Conservation (phyloP, 164 flowering plant species). For the Tetrastigma voinierianum region DNA sequence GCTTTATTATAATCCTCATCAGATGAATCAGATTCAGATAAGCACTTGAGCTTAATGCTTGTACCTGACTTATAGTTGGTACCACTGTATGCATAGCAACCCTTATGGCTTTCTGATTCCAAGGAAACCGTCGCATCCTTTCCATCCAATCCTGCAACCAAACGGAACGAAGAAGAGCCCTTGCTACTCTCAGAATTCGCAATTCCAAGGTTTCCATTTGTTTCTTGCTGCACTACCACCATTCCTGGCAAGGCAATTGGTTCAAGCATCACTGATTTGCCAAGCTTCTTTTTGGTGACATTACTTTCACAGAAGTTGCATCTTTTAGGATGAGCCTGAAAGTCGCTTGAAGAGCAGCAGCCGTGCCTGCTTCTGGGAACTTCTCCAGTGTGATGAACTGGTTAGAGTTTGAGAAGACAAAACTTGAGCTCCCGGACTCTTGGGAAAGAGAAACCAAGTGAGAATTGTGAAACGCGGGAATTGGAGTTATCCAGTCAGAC, state of each 20-base stretch:
- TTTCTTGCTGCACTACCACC: no score
- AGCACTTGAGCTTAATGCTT: no score
- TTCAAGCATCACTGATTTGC: conserved; percentile 41
- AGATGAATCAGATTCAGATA: no score
- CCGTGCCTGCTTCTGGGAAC: conserved; percentile 51
- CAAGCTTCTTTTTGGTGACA: conserved; percentile 27
- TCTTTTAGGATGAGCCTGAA: conserved; percentile 46
- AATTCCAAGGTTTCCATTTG: conserved; percentile 12
- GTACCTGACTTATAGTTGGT: conserved; percentile 25
- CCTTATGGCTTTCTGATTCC: conserved; percentile 35
- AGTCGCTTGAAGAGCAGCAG: conserved; percentile 54
- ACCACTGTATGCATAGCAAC: no score
- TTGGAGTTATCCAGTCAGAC: conserved; percentile 28
- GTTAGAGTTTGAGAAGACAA: conserved; percentile 23
- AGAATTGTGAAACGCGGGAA: conserved; percentile 34
- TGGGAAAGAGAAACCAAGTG: conserved; percentile 59
- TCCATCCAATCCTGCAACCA: conserved; percentile 62
- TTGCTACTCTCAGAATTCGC: conserved; percentile 3
- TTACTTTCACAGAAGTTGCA: conserved; percentile 5
- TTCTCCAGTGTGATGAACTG: conserved; percentile 48
- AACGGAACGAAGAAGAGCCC: not conserved
- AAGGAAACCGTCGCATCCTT: conserved; percentile 40
- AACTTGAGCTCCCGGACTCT: conserved; percentile 16
- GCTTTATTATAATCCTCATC: no score
- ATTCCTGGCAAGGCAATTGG: conserved; percentile 26